Conservation (phyloP, 352 stramenopile species). For the Phytophthora idaei region DNA sequence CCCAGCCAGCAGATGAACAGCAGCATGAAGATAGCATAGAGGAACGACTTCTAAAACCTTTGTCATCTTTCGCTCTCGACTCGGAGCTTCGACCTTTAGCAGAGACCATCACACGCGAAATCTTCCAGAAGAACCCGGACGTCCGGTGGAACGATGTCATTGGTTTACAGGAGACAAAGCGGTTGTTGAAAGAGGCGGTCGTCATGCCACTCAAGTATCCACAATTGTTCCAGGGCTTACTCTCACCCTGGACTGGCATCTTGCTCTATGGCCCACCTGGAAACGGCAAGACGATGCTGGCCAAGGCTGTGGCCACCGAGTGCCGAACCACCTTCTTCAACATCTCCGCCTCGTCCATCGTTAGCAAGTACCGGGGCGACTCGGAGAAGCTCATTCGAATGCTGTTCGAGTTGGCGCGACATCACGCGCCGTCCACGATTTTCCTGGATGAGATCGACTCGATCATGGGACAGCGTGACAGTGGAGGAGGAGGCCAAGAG, state of each 20-base stretch:
- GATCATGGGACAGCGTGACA: conserved; percentile 89
- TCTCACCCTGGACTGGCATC: conserved; percentile 91
- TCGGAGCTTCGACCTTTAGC: conserved; percentile 87
- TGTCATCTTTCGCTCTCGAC: conserved; percentile 88
- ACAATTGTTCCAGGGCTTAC: conserved; percentile 93
- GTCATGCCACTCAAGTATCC: conserved; percentile 96
- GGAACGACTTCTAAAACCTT: conserved; percentile 83
- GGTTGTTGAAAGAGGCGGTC: conserved; percentile 94
- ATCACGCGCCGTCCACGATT: conserved; percentile 87
- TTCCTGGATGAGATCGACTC: conserved; percentile 90
- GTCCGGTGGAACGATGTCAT: conserved; percentile 91
- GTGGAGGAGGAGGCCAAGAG: conserved; percentile 69
- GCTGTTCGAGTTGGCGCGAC: conserved; percentile 80
- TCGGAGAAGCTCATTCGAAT: conserved; percentile 89
- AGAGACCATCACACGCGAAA: conserved; percentile 91
- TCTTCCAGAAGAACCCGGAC: conserved; percentile 92
- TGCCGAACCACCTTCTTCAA: conserved; percentile 91
- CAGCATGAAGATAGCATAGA: conserved; percentile 59
- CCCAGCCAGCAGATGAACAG: conserved; percentile 14
- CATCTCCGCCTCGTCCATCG: conserved; percentile 86
- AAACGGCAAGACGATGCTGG: conserved; percentile 91
- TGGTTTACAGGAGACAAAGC: conserved; percentile 91
- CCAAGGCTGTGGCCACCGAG: conserved; percentile 85
- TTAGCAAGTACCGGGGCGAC: conserved; percentile 87
- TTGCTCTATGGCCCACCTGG: conserved; percentile 86